These are phyloP conservation scores for Aspergillus nanangensis DNA, from an alignment of 495 filamentous ascomycete genomes.

Conservation along the genomic window DNA sequence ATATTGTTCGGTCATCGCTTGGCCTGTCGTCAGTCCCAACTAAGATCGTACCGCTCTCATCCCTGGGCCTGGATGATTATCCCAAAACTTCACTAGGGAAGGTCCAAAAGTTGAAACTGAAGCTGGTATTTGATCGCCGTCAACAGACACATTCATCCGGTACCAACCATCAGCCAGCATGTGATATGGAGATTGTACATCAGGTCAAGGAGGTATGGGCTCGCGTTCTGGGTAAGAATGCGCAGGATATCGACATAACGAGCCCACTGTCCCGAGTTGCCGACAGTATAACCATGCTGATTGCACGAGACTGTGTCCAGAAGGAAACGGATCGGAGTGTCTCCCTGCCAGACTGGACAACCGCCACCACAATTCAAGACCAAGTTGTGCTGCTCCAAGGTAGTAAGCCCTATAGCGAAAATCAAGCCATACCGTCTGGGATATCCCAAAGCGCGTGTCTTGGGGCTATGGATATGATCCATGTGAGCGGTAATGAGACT, in stretches of 20 bases:
- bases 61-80: constrained; percentile 26
- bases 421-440: neutral
- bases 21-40: constrained; percentile 30
- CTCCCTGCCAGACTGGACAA: neutral
- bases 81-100: constrained; percentile 37
- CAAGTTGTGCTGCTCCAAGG: neutral
- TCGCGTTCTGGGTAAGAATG: neutral
- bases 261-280: neutral
- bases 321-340: neutral
- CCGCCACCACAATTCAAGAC: neutral
- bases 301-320: neutral
- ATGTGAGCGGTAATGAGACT: neutral
- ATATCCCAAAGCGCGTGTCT: neutral
- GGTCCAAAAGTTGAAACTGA: constrained; percentile 27
- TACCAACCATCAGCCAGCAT: neutral
- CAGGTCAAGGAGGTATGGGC: neutral
- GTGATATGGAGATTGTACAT: neutral
- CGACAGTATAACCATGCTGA: constrained; percentile 3
- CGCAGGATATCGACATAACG: neutral
- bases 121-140: neutral
- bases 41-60: constrained; percentile 24
- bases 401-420: neutral
- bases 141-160: neutral
- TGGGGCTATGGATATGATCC: neutral
- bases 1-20: constrained; percentile 19